Base-by-base conservation (phyloP, 805 yeast species). In the Metschnikowia continentalis region DNA sequence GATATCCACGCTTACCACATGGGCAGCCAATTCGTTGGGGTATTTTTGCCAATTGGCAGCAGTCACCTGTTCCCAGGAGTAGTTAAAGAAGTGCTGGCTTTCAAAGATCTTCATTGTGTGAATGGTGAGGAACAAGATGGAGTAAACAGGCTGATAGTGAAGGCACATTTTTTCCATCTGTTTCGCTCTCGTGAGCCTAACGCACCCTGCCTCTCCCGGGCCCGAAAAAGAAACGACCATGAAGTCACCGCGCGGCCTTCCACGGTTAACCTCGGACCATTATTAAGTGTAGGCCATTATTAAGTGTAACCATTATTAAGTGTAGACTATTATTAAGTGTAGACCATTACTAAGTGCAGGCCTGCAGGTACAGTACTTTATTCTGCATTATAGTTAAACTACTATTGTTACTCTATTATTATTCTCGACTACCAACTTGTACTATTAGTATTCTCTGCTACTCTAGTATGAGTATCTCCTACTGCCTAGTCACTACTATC, bases 41-140 rank as follows among this genome's bases (percentile, higher is more conserved):
- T 92, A 92, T 60, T 92, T 92, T 57, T 81, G 83, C 99, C 99
- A 92, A 69, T 91, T 90, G 47, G 98, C 97, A 1, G 96, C 90
- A 0, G 96, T 86, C 23, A 92, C 96, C 60, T 87, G 90, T 23
- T 87, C 96, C 97, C 98, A 92, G 0, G 95, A 81, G 63, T 94
- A 91, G 49, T 82, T 73, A 67, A 90, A 92, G 39, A 70, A 74
- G 65, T 87, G 92, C 17, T 76, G 68, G 37, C 87, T 79, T 39
- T 81, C 81, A 65, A 90, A 91, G 43, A 92, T 74, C 67, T 86
- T 89, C 99, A 92, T 92, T 44, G 33, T 54, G 47, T 38, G 19
- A 30, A 11, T 19, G 35, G 32, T 26, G 53, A 30, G 36, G 40
- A 41, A 43, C 32, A 33, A 42, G 19, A 20, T 19, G 46, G 7